phyloP scores from a whole-genome alignment of 176 grass and related monocot species.

The Oryza nivara region DNA sequence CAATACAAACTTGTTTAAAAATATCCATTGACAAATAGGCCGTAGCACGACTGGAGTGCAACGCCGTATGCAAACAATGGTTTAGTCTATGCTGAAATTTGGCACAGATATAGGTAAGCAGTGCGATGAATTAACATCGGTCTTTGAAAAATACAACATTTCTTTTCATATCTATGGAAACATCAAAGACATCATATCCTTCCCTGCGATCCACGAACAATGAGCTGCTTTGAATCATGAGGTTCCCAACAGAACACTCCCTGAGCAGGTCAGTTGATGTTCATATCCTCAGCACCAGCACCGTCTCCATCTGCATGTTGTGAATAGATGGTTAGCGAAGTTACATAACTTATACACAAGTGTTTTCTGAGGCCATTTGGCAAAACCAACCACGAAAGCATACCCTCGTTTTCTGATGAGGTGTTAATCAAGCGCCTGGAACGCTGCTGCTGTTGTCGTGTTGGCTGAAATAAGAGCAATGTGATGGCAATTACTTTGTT shows the following conservation, averaged over 20 bases:
- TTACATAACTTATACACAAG: neutral
- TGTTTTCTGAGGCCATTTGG: neutral
- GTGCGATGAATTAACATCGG: constrained; percentile 6
- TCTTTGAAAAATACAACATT: constrained; percentile 11
- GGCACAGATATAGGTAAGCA: constrained; percentile 12
- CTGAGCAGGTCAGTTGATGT: constrained; percentile 50
- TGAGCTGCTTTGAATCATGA: neutral
- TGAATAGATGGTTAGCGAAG: neutral
- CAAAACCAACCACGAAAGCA: neutral
- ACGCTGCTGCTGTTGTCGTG: constrained; percentile 76
- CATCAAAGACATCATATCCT: constrained; percentile 17
- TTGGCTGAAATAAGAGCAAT: constrained; percentile 62
- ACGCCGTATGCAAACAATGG: constrained; percentile 17
- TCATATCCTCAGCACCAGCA: constrained; percentile 66
- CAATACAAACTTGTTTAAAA: constrained; percentile 4
- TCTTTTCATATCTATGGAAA: constrained; percentile 43
- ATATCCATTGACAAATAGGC: constrained; percentile 4
- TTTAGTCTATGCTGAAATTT: constrained; percentile 11
- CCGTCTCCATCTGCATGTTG: constrained; percentile 61
- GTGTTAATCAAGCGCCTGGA: constrained; percentile 72
- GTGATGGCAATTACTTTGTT: neutral
- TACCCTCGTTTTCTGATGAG: constrained; percentile 77
- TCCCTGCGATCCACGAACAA: neutral
- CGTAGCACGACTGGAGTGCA: neutral
- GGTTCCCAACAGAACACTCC: neutral